These are phyloP conservation scores for Nidula microcarpa DNA, from an alignment of 768 basidiomycete genomes.

Conservation along the genomic window DNA sequence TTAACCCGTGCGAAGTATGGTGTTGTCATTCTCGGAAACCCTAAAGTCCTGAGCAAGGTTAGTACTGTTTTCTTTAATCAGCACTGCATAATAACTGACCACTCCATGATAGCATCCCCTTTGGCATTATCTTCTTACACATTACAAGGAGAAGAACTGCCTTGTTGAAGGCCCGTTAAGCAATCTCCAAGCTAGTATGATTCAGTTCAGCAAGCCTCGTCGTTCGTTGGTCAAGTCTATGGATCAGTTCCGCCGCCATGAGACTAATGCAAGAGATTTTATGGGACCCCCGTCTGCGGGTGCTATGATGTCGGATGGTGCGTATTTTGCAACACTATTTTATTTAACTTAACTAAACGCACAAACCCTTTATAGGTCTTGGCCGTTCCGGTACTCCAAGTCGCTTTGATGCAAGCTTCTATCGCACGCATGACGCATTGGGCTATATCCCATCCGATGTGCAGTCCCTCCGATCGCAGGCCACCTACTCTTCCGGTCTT, in stretches of 20 bases:
- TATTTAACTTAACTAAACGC: conserved; percentile 3
- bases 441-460: conserved; percentile 94
- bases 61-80: conserved; percentile 11
- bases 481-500: conserved; percentile 89
- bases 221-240: conserved; percentile 85
- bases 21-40: conserved; percentile 99
- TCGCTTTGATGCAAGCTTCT: conserved; percentile 94
- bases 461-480: conserved; percentile 95
- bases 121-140: conserved; percentile 97
- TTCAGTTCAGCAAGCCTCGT: conserved; percentile 97
- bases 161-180: conserved; percentile 96
- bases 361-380: conserved; percentile 24
- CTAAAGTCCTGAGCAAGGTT: conserved; percentile 98
- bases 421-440: conserved; percentile 90
- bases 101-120: conserved; percentile 75
- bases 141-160: conserved; percentile 94
- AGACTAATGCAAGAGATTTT: conserved; percentile 86
- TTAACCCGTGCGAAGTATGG: conserved; percentile 98
- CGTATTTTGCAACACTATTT: conserved; percentile 22
- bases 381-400: conserved; percentile 85
- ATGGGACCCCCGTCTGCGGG: conserved; percentile 35
- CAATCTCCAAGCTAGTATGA: conserved; percentile 97
- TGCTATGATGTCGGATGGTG: conserved; percentile 38
- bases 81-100: background rate
- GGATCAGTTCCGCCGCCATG: conserved; percentile 92